Base-by-base conservation (phyloP, 805 yeast species). In the Teunomyces funiuensis region DNA sequence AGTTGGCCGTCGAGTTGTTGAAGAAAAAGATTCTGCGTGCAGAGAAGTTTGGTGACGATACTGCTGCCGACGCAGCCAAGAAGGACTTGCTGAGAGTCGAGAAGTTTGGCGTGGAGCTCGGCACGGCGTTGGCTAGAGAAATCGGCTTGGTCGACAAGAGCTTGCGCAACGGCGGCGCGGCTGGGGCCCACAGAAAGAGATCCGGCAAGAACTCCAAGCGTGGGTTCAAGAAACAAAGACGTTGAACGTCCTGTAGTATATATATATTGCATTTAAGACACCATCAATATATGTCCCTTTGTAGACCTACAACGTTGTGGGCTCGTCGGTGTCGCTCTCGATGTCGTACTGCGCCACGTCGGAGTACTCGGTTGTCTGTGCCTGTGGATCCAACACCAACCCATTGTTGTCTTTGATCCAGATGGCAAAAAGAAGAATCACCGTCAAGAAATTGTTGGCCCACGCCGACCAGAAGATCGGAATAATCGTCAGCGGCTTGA, bases 31-130 rank as follows among this genome's bases (percentile, higher is more conserved):
- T 88, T 42, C 70, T 69, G 37, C 77, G 97, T 54, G 85, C 89
- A 13, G 78, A 79, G 57, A 86, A 87, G 60, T 90, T 89, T 53
- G 93, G 91, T 16, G 76, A 73, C 46, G 88, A 82, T 39, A 68
- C 68, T n/a, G 66, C 65, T 15, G 75, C 77, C 18, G 71, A 71
- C 28, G 73, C 69, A 15, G 77, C 85, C 36, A 79, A 79, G 55
- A 80, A 77, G 46, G 82, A 79, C 46, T 67, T 88, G 52, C 73
- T 72, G 27, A 79, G 96, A 58, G 79, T 89, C 48, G 83, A 83
- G 59, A 88, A 87, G 68, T 90, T 88, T 58, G 98, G 97, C 20
- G 78, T 88, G 37, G 84, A 82, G 46, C 59, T 73, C 26, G 81
- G 81, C 43, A 80, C 85, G 29, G 76, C 82, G 7, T 63, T 85